Conservation (phyloP, 495 filamentous ascomycete species). For the Podospora didyma region DNA sequence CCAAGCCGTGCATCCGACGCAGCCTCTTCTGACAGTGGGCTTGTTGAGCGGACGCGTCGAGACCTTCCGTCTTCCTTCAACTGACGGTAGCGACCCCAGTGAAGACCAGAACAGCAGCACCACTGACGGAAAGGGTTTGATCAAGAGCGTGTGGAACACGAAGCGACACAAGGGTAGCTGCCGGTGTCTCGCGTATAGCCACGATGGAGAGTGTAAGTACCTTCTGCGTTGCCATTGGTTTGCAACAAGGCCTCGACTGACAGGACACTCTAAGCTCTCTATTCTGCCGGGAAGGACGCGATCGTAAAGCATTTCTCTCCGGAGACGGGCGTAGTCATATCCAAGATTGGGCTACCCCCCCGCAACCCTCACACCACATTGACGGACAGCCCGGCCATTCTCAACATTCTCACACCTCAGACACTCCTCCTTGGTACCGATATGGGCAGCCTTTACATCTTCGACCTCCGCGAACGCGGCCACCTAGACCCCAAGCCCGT, state of each 20-base stretch:
- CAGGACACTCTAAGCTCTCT: constrained; percentile 50
- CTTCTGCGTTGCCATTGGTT: not conserved
- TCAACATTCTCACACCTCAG: constrained; percentile 79
- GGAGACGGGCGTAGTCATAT: constrained; percentile 72
- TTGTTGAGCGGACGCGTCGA: constrained; percentile 83
- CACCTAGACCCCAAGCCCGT: constrained; percentile 58
- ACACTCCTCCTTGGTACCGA: constrained; percentile 89
- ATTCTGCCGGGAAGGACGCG: constrained; percentile 86
- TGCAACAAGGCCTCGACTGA: constrained; percentile 3
- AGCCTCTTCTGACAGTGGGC: constrained; percentile 81
- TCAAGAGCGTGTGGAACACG: constrained; percentile 85
- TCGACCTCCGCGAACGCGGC: constrained; percentile 74
- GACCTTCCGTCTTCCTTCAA: constrained; percentile 70
- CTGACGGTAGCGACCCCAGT: constrained; percentile 38
- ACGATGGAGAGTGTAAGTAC: constrained; percentile 60
- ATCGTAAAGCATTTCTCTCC: constrained; percentile 82
- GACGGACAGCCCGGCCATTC: constrained; percentile 66
- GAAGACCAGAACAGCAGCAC: constrained; percentile 40
- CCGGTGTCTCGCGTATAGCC: constrained; percentile 67
- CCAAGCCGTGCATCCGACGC: constrained; percentile 77
- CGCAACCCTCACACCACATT: constrained; percentile 28
- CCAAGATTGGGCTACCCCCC: constrained; percentile 66
- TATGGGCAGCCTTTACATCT: constrained; percentile 81
- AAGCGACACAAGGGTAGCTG: constrained; percentile 90
- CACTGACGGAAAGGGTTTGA: constrained; percentile 62